phyloP scores from a whole-genome alignment of 306 rosid species.

The Comarum palustre region DNA sequence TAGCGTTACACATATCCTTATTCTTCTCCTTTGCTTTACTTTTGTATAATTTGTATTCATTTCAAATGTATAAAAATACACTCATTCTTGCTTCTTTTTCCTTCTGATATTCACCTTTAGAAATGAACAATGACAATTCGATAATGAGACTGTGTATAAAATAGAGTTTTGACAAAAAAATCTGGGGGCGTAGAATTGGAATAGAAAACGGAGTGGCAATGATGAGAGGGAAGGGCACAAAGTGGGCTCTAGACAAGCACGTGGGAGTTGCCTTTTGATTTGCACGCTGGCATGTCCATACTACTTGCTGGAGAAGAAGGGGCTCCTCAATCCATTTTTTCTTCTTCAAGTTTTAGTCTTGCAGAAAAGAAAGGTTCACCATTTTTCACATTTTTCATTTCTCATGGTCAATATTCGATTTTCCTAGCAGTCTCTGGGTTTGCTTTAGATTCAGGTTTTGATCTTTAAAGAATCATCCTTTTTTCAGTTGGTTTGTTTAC shows the following conservation, averaged over 20 bases:
- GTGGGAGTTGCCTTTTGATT: conserved; percentile 68
- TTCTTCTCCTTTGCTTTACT: conserved; percentile 11
- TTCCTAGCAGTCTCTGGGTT: conserved; percentile 38
- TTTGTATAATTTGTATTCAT: conserved; percentile 18
- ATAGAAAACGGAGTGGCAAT: conserved; percentile 47
- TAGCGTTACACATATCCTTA: conserved; percentile 34
- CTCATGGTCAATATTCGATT: not conserved
- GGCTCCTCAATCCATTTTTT: not conserved
- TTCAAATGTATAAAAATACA: not conserved
- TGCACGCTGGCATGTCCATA: conserved; percentile 69
- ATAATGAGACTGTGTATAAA: conserved; percentile 35
- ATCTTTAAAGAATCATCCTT: conserved; percentile 11
- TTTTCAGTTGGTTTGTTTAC: conserved; percentile 10
- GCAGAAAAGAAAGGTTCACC: conserved; percentile 7
- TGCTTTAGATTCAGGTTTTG: conserved; percentile 24
- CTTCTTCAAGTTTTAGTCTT: conserved; percentile 8
- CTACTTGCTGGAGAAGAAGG: conserved; percentile 10
- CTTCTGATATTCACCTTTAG: conserved; percentile 26
- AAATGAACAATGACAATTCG: conserved; percentile 11
- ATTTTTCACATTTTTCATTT: conserved; percentile 15
- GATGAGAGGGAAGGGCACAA: conserved; percentile 52
- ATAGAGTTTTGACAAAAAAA: conserved; percentile 59
- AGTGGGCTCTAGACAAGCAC: conserved; percentile 89
- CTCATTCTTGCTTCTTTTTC: conserved; percentile 11
- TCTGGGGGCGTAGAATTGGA: conserved; percentile 11